phyloP scores from a whole-genome alignment of 345 rosid genomes.

The Camelina neglecta region DNA sequence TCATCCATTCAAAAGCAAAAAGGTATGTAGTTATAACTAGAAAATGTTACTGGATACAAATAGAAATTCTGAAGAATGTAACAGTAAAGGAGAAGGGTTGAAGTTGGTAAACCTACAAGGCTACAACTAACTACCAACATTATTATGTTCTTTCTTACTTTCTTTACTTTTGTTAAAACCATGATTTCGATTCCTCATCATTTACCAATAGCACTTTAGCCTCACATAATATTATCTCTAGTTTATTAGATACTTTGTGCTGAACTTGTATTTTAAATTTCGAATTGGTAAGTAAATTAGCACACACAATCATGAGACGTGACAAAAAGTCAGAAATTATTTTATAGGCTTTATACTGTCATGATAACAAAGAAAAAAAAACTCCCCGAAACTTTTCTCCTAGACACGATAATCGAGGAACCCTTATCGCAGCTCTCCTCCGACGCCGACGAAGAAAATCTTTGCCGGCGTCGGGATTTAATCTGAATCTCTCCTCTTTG shows the following conservation, averaged over 20 bases:
- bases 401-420: no score
- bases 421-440: no score
- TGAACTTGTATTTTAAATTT: background rate
- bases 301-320: background rate
- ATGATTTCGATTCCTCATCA: conserved; percentile 19
- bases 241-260: conserved; percentile 1
- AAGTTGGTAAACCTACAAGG: conserved; percentile 36
- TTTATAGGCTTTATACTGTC: no score
- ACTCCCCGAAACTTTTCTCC: no score
- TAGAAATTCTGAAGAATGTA: background rate
- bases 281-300: background rate
- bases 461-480: no score
- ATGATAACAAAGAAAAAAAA: no score
- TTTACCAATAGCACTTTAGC: conserved; percentile 3
- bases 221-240: background rate
- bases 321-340: background rate
- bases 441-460: no score
- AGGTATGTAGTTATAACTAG: no score
- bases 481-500: no score
- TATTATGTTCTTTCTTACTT: conserved; percentile 31
- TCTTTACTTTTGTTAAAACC: conserved; percentile 22
- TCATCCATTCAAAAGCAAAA: background rate
- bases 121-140: conserved; percentile 33
- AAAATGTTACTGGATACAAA: conserved; percentile 4
- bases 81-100: conserved; percentile 19